phyloP scores from a whole-genome alignment of 164 flowering plant genomes.

The Umbellularia californica region DNA sequence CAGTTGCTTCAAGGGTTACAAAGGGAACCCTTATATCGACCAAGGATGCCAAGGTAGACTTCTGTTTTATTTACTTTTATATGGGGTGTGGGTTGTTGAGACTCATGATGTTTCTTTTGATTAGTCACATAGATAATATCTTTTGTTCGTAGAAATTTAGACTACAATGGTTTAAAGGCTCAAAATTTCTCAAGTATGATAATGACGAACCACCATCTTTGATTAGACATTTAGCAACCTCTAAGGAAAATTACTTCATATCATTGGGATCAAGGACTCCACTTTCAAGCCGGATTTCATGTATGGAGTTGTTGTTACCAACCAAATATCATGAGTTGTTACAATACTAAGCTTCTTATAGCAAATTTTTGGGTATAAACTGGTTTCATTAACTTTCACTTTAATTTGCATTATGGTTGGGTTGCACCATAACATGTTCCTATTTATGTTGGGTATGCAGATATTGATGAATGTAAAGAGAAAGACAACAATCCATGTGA shows the following conservation, averaged over 20 bases:
- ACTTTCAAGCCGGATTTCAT: no score
- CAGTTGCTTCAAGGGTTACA: constrained; percentile 35
- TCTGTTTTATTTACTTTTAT: neutral
- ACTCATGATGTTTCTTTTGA: neutral
- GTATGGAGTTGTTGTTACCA: no score
- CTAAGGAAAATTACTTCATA: no score
- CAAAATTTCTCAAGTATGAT: neutral
- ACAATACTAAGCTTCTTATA: no score
- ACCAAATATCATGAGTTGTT: no score
- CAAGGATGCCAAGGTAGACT: constrained; percentile 6
- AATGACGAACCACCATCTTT: neutral
- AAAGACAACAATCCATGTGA: neutral
- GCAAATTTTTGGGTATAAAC: no score
- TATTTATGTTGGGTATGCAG: neutral
- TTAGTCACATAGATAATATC: neutral
- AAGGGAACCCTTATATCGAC: constrained; percentile 51
- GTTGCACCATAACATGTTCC: neutral
- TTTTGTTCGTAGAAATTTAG: neutral
- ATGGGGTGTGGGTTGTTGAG: neutral
- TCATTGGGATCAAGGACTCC: no score
- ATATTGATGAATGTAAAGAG: neutral
- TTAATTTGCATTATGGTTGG: neutral
- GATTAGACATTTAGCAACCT: no score
- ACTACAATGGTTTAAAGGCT: no score
- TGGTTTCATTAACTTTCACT: no score